Conservation (phyloP, 1,284 basidiomycete species). For the Cerioporus squamosus region DNA sequence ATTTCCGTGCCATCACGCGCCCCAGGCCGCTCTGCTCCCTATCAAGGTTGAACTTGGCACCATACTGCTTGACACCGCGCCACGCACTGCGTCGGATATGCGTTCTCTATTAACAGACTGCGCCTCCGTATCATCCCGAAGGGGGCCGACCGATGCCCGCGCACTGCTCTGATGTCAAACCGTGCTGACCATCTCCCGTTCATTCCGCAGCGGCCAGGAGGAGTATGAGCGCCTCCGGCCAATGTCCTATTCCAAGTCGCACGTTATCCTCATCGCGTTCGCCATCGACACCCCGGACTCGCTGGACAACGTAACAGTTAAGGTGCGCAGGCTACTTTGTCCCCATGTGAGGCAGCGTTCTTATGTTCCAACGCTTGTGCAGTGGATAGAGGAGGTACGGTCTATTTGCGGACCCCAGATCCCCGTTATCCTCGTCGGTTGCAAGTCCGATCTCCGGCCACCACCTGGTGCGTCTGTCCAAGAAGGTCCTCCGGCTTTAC, state of each 20-base stretch:
- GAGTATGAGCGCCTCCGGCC: conserved; percentile 76
- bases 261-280: conserved; percentile 98
- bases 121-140: conserved; percentile 4
- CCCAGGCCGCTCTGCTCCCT: too few species aligned
- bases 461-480: conserved; percentile 20
- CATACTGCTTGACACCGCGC: too few species aligned
- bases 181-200: conserved; percentile 8
- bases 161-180: not conserved
- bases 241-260: conserved; percentile 96
- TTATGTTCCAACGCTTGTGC: not conserved
- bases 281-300: conserved; percentile 97
- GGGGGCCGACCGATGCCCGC: not conserved
- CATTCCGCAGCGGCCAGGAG: conserved; percentile 21
- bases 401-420: conserved; percentile 86
- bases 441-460: conserved; percentile 83
- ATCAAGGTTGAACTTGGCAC: too few species aligned
- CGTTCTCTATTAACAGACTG: conserved; percentile 8
- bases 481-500: not conserved
- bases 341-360: too few species aligned
- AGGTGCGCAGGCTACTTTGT: conserved; percentile 51
- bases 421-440: conserved; percentile 85
- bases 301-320: conserved; percentile 92
- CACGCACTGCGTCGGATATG: not conserved
- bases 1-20: too few species aligned
- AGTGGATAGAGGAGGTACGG: conserved; percentile 98